Conservation (phyloP, 1,284 basidiomycete species). For the Cryptococcus deneoformans region DNA sequence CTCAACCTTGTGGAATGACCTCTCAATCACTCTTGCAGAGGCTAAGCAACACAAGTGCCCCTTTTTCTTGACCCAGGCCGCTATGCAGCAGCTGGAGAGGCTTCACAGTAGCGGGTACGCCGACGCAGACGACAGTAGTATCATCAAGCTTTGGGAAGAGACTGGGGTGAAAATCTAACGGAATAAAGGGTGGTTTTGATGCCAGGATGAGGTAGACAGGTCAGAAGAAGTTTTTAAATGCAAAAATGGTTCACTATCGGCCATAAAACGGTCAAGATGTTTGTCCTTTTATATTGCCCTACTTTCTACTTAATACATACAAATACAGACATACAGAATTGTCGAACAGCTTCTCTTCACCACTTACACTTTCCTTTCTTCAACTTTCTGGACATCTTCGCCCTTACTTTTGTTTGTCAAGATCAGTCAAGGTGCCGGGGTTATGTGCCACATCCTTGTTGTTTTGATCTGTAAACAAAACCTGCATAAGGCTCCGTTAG, state of each 20-base stretch:
- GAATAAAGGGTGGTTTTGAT: too few relatives aligned
- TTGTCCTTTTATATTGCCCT: too few relatives aligned
- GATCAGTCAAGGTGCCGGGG: not conserved
- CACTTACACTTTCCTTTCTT: too few relatives aligned
- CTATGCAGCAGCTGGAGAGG: slow-evolving; percentile 30
- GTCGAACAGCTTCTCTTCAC: too few relatives aligned
- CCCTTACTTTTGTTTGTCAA: not conserved
- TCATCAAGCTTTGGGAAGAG: slow-evolving; percentile 35
- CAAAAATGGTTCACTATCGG: slow-evolving; percentile 16
- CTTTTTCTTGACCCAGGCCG: slow-evolving; percentile 33
- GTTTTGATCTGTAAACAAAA: not conserved
- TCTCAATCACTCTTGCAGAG: slow-evolving; percentile 31
- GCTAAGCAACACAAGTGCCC: slow-evolving; percentile 33
- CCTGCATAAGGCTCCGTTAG: not conserved
- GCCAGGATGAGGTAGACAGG: too few relatives aligned
- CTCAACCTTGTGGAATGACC: slow-evolving; percentile 33
- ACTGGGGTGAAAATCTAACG: too few relatives aligned
- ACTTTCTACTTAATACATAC: too few relatives aligned
- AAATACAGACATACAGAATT: too few relatives aligned
- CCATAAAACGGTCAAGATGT: not conserved
- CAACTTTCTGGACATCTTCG: not conserved
- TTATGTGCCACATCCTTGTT: not conserved
- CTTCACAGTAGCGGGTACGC: slow-evolving; percentile 26
- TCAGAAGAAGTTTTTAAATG: too few relatives aligned
- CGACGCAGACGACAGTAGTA: slow-evolving; percentile 29